Evolutionary conservation across 305 asterid genomes (phyloP).

Genomic region (Fraxinus platypoda): DNA sequence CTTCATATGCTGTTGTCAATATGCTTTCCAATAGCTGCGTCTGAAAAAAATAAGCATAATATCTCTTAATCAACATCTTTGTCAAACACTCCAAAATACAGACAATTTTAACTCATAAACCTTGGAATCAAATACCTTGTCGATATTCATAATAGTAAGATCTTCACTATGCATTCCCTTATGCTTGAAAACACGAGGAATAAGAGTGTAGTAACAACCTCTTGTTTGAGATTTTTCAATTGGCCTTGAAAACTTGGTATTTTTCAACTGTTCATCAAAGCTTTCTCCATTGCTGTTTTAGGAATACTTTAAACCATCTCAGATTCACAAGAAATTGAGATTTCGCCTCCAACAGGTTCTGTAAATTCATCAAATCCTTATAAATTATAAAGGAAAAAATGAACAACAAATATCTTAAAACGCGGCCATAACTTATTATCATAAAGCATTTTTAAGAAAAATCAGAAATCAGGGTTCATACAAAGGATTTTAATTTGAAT

Average conservation of each 20-base stretch:
- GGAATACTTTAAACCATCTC: slow-evolving; percentile 47
- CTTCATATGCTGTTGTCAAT: slow-evolving; percentile 63
- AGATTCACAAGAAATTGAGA: slow-evolving; percentile 67
- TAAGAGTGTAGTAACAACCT: slow-evolving; percentile 76
- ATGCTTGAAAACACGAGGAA: slow-evolving; percentile 81
- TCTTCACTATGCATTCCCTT: slow-evolving; percentile 65
- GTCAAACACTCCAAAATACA: slow-evolving; percentile 9
- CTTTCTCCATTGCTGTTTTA: slow-evolving; percentile 58
- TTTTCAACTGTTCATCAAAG: slow-evolving; percentile 67
- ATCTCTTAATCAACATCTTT: slow-evolving; percentile 18
- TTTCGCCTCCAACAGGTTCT: slow-evolving; percentile 95
- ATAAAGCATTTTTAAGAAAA: neutral
- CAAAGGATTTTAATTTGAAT: neutral
- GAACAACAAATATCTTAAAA: neutral
- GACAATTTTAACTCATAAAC: slow-evolving; percentile 5
- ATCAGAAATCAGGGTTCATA: slow-evolving; percentile 3
- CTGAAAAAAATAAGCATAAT: slow-evolving; percentile 38
- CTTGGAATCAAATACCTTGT: slow-evolving; percentile 55
- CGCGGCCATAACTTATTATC: neutral
- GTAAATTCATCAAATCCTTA: slow-evolving; percentile 24
- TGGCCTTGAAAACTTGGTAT: slow-evolving; percentile 45
- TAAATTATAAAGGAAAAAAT: slow-evolving; percentile 19
- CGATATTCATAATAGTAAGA: slow-evolving; percentile 79
- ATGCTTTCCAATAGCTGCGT: slow-evolving; percentile 72
- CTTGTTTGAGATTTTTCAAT: slow-evolving; percentile 46